Conservation (phyloP, 768 basidiomycete genomes). For the Mycena galopus region DNA sequence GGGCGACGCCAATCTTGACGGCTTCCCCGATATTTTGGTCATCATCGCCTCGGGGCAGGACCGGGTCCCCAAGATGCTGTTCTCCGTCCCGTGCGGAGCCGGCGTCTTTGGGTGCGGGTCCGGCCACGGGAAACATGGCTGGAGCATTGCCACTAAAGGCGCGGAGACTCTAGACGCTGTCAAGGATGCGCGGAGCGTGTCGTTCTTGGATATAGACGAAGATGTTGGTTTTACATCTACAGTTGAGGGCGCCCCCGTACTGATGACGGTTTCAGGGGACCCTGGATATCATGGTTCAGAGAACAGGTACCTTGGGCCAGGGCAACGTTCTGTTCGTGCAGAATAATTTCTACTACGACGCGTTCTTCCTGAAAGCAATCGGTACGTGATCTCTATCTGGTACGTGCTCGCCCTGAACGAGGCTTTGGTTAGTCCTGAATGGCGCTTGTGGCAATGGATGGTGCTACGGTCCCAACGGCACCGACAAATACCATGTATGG, state of each 20-base stretch:
- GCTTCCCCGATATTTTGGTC: slow-evolving; percentile 89
- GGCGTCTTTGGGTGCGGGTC: slow-evolving; percentile 71
- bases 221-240: slow-evolving; percentile 72
- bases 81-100: slow-evolving; percentile 70
- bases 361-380: slow-evolving; percentile 97
- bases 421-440: slow-evolving; percentile 75
- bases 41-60: slow-evolving; percentile 60
- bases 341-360: slow-evolving; percentile 98
- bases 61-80: slow-evolving; percentile 71
- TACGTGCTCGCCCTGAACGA: neutral
- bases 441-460: slow-evolving; percentile 90
- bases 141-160: slow-evolving; percentile 66
- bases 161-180: slow-evolving; percentile 73
- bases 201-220: slow-evolving; percentile 94
- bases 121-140: slow-evolving; percentile 73
- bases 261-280: slow-evolving; percentile 69
- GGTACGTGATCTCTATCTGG: slow-evolving; percentile 61
- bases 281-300: slow-evolving; percentile 92
- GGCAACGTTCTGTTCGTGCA: slow-evolving; percentile 86
- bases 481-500: slow-evolving; percentile 80
- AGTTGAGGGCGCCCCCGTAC: neutral
- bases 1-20: slow-evolving; percentile 94
- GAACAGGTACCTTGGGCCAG: slow-evolving; percentile 74
- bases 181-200: slow-evolving; percentile 82
- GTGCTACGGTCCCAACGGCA: slow-evolving; percentile 75